Percentiles rank a stretch among this genome's conserved stretches.
Conservation (phyloP, 2,329 filamentous ascomycete species). For the Aspergillus brasiliensis region DNA sequence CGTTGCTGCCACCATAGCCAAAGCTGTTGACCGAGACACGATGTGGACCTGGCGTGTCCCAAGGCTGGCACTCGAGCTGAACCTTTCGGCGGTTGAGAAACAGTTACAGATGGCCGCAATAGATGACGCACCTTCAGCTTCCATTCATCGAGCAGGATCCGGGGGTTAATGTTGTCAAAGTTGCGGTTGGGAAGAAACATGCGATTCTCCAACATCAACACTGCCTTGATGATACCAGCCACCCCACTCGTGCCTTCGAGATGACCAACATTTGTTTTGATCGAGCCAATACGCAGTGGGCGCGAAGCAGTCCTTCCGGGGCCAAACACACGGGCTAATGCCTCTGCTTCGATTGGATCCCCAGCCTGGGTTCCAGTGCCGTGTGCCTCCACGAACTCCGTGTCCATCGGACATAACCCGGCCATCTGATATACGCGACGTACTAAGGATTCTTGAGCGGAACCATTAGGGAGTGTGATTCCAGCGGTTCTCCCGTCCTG, state of each 20-base stretch:
- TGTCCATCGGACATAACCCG: slow-evolving; percentile 25
- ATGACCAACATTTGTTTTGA: slow-evolving; percentile 31
- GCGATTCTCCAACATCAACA: slow-evolving; percentile 48
- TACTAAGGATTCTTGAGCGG: slow-evolving; percentile 39
- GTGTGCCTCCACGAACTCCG: slow-evolving; percentile 33
- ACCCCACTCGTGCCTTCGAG: slow-evolving; percentile 25
- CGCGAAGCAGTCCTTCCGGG: slow-evolving; percentile 16
- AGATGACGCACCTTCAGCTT: slow-evolving; percentile 32
- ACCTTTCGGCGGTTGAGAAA: slow-evolving; percentile 12
- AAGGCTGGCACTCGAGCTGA: slow-evolving; percentile 22
- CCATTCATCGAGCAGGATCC: slow-evolving; percentile 39
- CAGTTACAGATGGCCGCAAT: not conserved
- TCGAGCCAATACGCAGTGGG: slow-evolving; percentile 23
- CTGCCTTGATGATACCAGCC: slow-evolving; percentile 40
- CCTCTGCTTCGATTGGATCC: slow-evolving; percentile 36
- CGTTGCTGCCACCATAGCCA: slow-evolving; percentile 52
- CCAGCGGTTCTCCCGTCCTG: slow-evolving; percentile 51
- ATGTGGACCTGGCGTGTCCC: slow-evolving; percentile 17
- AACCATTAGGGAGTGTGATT: slow-evolving; percentile 47
- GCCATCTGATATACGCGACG: slow-evolving; percentile 33
- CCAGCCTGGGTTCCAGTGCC: slow-evolving; percentile 39
- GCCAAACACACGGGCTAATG: slow-evolving; percentile 31
- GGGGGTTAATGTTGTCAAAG: slow-evolving; percentile 44
- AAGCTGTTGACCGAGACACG: slow-evolving; percentile 44
- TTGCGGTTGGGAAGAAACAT: slow-evolving; percentile 49